Evolutionary conservation across 176 grass and related monocot genomes (phyloP).

Genomic region (Rhynchospora tenuis): DNA sequence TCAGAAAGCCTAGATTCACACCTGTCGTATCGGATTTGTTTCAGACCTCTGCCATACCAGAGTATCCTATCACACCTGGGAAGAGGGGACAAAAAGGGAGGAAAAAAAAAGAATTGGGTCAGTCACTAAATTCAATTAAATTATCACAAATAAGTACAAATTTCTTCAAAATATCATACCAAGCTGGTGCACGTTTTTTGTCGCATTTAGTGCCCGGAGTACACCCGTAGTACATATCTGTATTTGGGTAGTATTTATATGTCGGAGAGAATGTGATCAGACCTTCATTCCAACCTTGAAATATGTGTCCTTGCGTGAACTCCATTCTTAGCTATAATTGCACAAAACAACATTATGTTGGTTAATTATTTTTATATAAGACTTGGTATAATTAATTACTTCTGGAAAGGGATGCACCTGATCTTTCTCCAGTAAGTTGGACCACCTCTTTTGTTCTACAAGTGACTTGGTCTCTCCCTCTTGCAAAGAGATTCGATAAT

Average conservation of each 20-base stretch:
- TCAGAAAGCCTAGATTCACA: conserved; percentile 69
- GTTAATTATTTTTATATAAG: background rate
- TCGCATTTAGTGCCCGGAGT: conserved; percentile 17
- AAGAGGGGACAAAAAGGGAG: background rate
- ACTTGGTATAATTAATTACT: background rate
- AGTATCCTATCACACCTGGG: conserved; percentile 93
- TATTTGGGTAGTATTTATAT: conserved; percentile 78
- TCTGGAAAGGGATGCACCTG: conserved; percentile 39
- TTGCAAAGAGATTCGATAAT: conserved; percentile 82
- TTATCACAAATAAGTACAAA: background rate
- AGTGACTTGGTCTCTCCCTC: conserved; percentile 48
- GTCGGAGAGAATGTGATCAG: conserved; percentile 81
- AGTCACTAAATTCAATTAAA: background rate
- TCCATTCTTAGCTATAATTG: conserved; percentile 51
- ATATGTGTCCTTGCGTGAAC: conserved; percentile 36
- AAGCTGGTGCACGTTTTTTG: conserved; percentile 78
- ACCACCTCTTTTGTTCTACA: conserved; percentile 65
- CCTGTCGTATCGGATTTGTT: conserved; percentile 64
- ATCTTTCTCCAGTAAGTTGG: conserved; percentile 57
- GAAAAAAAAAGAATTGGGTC: background rate
- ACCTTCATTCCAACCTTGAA: conserved; percentile 80
- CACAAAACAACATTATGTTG: background rate
- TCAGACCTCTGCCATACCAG: conserved; percentile 70
- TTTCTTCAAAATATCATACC: conserved; percentile 32
- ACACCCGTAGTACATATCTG: conserved; percentile 63